Evolutionary conservation across 768 basidiomycete species (phyloP).

Genomic region (Tephrocybe rancida): DNA sequence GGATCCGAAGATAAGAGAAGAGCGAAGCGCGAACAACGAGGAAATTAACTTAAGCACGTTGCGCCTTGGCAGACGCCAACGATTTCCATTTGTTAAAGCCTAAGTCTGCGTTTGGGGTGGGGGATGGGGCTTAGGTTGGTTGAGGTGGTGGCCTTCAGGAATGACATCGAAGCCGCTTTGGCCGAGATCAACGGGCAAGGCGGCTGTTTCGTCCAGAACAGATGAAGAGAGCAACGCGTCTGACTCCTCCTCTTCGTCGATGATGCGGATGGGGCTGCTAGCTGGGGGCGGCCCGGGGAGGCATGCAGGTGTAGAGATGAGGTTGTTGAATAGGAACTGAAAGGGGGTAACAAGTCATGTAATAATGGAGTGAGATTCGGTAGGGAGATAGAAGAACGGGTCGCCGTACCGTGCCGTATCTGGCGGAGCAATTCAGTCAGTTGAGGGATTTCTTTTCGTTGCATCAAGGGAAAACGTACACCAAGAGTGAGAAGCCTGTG

Average conservation of each 20-base stretch:
- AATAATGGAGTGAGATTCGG: slow-evolving; percentile 10
- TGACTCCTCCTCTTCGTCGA: slow-evolving; percentile 62
- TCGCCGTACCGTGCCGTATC: slow-evolving; percentile 79
- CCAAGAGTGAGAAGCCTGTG: slow-evolving; percentile 82
- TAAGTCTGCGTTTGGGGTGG: slow-evolving; percentile 6
- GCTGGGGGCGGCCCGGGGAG: slow-evolving; percentile 52
- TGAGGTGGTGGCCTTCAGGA: slow-evolving; percentile 44
- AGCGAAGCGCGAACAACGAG: neutral
- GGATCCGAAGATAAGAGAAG: neutral
- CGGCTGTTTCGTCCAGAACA: slow-evolving; percentile 78
- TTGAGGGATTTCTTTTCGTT: neutral
- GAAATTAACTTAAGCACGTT: neutral
- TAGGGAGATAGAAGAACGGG: slow-evolving; percentile 9
- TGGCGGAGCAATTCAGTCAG: slow-evolving; percentile 27
- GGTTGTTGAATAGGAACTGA: slow-evolving; percentile 89
- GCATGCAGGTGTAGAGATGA: slow-evolving; percentile 65
- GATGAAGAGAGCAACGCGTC: slow-evolving; percentile 48
- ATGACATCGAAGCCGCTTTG: slow-evolving; percentile 84
- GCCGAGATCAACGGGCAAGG: slow-evolving; percentile 79
- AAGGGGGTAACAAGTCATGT: neutral
- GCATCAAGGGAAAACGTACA: slow-evolving; percentile 57
- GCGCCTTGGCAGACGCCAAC: neutral
- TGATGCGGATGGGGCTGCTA: slow-evolving; percentile 31
- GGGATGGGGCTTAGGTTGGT: slow-evolving; percentile 14
- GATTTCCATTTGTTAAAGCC: neutral